Base-by-base conservation (phyloP, 2,329 filamentous ascomycete species). In the Dactylellina cionopaga region DNA sequence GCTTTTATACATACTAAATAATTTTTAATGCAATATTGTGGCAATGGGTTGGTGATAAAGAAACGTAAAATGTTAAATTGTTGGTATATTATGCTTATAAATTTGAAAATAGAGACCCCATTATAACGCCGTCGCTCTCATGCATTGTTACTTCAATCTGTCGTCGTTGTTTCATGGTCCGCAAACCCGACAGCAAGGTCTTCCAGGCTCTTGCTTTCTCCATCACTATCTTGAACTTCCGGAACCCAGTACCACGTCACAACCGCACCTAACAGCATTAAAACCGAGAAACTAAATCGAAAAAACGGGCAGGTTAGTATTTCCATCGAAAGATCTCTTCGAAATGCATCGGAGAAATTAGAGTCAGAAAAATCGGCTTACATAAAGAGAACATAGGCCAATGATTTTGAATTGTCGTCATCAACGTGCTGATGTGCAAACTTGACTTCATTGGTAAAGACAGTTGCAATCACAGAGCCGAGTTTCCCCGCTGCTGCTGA, bases 371-470 rank as follows among this genome's bases (percentile, higher is more conserved):
- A 43, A 27, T 13, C 31, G 13, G 17, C 52, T 43, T 29, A 56
- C 52, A 56, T 56, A 29, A 56, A 56, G 3, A 56, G 22, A 2
- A 56, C 52, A 22, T 43, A 56, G 4, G 52, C 52, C 17, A 56
- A 19, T 5, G 52, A 56, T 3, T 31, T 56, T 15, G 52, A 56
- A 17, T 56, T 15, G 10, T 56, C 52, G 6, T 9, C 52, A 43
- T 56, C 52, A 25, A 56, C 52, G 24, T 56, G 52, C 19, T 17
- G 52, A 29, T 43, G 41, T 5, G 19, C 37, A 43, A 56, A 56
- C 19, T 84, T 82, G 13, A 88, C 82, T 6, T 83, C 84, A 1
- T 84, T 83, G 74, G 87, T 86, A 77, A 85, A 85, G 44, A 84
- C 84, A 81, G 78, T 78, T 3, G 76, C 77, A 35, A 79, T 76